Base-by-base conservation (phyloP, 1,139 yeast genomes). In the Debaryomycetaceae sp. region DNA sequence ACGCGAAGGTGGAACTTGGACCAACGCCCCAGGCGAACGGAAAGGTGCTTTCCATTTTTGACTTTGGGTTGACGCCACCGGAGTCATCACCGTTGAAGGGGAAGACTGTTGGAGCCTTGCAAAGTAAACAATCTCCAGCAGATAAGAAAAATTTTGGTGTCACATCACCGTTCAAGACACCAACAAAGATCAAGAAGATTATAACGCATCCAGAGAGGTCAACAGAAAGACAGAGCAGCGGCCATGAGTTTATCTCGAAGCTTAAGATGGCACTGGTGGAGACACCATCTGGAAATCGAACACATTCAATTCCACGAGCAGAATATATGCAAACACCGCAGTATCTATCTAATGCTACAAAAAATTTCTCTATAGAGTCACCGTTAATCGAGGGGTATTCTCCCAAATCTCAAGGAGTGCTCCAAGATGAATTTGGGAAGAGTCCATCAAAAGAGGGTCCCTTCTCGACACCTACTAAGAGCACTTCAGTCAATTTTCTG, bases 21-120 rank as follows among this genome's bases (percentile, higher is more conserved):
- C 93, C 93, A 0, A 85, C 93, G 0, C 93, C 93, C 0, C 91
- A 85, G 51, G 73, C 85, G 7, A 75, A 82, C 48, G 93, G 93
- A 0, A 74, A 81, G 37, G 87, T 85, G 0, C 57, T 84, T 38
- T 83, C 90, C 8, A 70, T 85, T 9, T 83, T 85, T 54, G 90
- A 85, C 50, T 65, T 77, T 38, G 59, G 62, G 38, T 45, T 73
- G 46, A 69, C 78, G 1, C 79, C 81, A 1, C 78, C 78, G 4
- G 75, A 71, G 37, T 70, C 77, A 3, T 70, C 76, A 0, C 78
- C 79, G 1, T 55, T 71, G 45, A 66, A 58, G 42, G 40, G 39
- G 23, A 58, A 48, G 42, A 39, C 44, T 44, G 41, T 46, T 44
- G 39, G 39, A 23, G 11, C 14, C 5, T 6, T 14, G 24, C n/a